These are phyloP conservation scores for Cupressus sempervirens DNA, from an alignment of 75 land plant species.

Conservation along the genomic window DNA sequence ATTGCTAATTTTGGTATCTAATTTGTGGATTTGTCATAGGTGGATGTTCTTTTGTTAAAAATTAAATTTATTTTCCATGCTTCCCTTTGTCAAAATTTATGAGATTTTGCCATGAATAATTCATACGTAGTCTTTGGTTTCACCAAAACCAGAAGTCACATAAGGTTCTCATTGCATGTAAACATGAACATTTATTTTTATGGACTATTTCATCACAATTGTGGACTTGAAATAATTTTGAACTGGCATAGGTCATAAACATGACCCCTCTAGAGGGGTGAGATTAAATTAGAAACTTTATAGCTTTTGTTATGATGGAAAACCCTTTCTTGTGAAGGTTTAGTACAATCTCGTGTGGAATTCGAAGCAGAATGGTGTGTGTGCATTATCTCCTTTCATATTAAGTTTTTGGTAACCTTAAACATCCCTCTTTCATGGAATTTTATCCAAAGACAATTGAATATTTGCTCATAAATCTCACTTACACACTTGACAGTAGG, in stretches of 20 bases:
- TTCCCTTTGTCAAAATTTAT: not conserved
- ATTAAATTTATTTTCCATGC: not conserved
- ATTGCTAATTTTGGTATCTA: not conserved
- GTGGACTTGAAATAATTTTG: not conserved
- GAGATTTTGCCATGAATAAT: not conserved
- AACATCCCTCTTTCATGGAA: not conserved
- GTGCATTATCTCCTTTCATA: not conserved
- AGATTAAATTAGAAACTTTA: not conserved
- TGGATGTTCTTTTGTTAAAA: too few species aligned
- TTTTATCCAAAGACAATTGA: not conserved
- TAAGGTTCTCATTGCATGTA: not conserved
- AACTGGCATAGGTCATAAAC: not conserved
- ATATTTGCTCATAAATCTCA: not conserved
- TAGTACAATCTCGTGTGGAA: not conserved
- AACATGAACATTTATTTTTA: not conserved
- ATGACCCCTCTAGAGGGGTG: not conserved
- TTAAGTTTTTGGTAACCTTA: not conserved
- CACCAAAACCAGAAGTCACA: not conserved
- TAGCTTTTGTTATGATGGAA: not conserved
- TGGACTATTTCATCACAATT: not conserved
- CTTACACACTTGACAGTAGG: not conserved
- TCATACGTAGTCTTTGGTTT: not conserved
- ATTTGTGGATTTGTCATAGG: not conserved
- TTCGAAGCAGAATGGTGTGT: not conserved
- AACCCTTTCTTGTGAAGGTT: not conserved